phyloP scores from a whole-genome alignment of 2,329 filamentous ascomycete genomes.

The Fusarium abutilonis region DNA sequence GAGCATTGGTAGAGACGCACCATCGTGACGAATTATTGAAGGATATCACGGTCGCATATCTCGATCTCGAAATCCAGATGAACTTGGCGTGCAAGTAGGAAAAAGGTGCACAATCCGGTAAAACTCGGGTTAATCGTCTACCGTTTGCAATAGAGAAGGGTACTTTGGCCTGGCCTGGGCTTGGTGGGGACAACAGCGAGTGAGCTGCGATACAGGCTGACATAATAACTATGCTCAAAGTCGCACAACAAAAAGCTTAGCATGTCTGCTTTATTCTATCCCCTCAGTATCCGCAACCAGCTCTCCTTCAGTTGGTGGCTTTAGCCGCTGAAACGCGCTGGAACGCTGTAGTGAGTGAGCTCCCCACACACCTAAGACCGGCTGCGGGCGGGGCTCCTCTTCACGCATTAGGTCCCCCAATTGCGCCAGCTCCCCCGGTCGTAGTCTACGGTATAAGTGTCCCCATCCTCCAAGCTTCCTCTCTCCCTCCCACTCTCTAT shows the following conservation, averaged over 20 bases:
- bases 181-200: slow-evolving; percentile 3
- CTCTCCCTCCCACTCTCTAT: slow-evolving; percentile 27
- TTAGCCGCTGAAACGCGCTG: slow-evolving; percentile 41
- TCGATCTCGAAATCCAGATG: slow-evolving; percentile 29
- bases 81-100: slow-evolving; percentile 20
- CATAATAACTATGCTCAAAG: slow-evolving; percentile 4
- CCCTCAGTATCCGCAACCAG: background rate
- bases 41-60: slow-evolving; percentile 38
- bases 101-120: slow-evolving; percentile 42
- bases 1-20: slow-evolving; percentile 23
- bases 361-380: slow-evolving; percentile 14
- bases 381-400: slow-evolving; percentile 16
- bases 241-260: background rate
- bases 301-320: slow-evolving; percentile 15
- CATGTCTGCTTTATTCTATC: slow-evolving; percentile 13
- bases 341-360: slow-evolving; percentile 32
- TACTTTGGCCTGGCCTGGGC: background rate
- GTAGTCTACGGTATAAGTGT: slow-evolving; percentile 42
- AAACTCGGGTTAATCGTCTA: slow-evolving; percentile 44
- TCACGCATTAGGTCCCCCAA: slow-evolving; percentile 23
- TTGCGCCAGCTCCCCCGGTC: slow-evolving; percentile 39
- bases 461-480: slow-evolving; percentile 21
- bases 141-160: background rate
- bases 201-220: slow-evolving; percentile 13
- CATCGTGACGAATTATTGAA: slow-evolving; percentile 38